Evolutionary conservation across 192 early-diverging fungal species (phyloP).

Genomic region (Anaeromyces robustus): DNA sequence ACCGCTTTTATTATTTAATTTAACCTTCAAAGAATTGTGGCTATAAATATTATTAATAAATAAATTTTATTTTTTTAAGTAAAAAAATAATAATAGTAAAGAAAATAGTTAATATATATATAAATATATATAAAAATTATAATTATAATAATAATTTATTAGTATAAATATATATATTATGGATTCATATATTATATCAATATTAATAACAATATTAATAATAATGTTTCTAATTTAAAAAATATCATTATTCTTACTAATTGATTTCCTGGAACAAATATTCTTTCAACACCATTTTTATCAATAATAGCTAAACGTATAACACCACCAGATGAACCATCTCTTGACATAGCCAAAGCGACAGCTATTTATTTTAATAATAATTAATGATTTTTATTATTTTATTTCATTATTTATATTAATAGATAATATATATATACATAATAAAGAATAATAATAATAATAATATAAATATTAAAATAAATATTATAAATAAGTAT

Average conservation of each 20-base stretch:
- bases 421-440: too few species aligned
- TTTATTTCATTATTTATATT: too few species aligned
- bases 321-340: slow-evolving; percentile 92
- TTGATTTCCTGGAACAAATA: slow-evolving; percentile 71
- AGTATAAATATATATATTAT: too few species aligned
- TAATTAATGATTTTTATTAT: too few species aligned
- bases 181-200: too few species aligned
- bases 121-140: too few species aligned
- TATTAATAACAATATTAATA: not conserved
- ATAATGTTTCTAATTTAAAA: too few species aligned
- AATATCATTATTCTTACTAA: slow-evolving; percentile 37
- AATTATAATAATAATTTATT: too few species aligned
- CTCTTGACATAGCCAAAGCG: slow-evolving; percentile 83
- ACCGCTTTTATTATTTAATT: not conserved
- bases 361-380: slow-evolving; percentile 34
- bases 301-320: slow-evolving; percentile 90
- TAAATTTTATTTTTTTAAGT: not conserved
- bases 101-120: too few species aligned
- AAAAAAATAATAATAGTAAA: too few species aligned
- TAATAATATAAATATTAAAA: not conserved
- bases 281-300: slow-evolving; percentile 69
- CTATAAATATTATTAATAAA: not conserved
- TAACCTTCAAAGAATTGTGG: not conserved
- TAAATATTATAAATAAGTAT: too few species aligned
- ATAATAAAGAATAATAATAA: not conserved